These are phyloP conservation scores for Phlebiopsis flavidoalba DNA, from an alignment of 768 basidiomycete species.

Conservation along the genomic window DNA sequence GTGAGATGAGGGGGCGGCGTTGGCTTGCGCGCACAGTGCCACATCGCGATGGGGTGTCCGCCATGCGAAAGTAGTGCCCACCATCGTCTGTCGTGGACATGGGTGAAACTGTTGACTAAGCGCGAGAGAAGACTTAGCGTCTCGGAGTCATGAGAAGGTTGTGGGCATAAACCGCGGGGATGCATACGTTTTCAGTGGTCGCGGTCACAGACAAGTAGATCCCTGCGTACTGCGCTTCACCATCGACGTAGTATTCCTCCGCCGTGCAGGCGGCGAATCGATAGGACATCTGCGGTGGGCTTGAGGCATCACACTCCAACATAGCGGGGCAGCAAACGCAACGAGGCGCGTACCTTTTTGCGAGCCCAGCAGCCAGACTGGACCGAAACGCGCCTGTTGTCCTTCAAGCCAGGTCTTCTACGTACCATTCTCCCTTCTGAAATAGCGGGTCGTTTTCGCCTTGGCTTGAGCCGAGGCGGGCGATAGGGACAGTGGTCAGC, in stretches of 20 bases:
- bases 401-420: slow-evolving; percentile 22
- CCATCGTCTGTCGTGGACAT: neutral
- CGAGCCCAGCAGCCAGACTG: neutral
- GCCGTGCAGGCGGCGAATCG: slow-evolving; percentile 21
- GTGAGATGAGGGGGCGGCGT: slow-evolving; percentile 11
- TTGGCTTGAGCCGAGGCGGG: slow-evolving; percentile 17
- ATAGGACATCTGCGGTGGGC: slow-evolving; percentile 15
- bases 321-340: neutral
- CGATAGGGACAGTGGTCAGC: slow-evolving; percentile 22
- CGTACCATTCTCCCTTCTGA: slow-evolving; percentile 5
- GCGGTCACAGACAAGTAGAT: slow-evolving; percentile 23
- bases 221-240: slow-evolving; percentile 18
- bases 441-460: slow-evolving; percentile 9
- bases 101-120: neutral
- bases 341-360: slow-evolving; percentile 10
- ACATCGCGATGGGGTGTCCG: slow-evolving; percentile 25
- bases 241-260: slow-evolving; percentile 26
- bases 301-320: too few relatives aligned
- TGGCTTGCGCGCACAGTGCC: slow-evolving; percentile 24
- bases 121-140: neutral
- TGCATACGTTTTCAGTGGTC: slow-evolving; percentile 23
- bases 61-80: slow-evolving; percentile 12
- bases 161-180: neutral
- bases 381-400: slow-evolving; percentile 16
- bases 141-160: neutral